These are phyloP conservation scores for Spergularia azorica DNA, from an alignment of 179 eudicot species.

Conservation along the genomic window DNA sequence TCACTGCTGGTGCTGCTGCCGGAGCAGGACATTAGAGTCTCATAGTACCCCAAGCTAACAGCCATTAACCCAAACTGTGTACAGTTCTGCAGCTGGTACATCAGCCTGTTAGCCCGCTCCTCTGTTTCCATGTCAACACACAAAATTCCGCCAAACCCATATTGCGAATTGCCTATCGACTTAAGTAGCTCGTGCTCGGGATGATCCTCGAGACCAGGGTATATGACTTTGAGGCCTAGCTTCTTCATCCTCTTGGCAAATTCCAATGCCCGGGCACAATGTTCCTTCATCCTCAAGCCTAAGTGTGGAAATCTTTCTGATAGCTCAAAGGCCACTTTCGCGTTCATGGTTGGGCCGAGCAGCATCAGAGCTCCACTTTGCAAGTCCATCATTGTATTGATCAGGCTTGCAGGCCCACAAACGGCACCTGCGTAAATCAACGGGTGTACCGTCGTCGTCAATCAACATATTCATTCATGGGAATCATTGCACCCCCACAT, in stretches of 20 bases:
- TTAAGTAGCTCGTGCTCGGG: slow-evolving; percentile 70
- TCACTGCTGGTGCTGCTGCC: slow-evolving; percentile 94
- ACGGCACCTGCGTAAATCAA: slow-evolving; percentile 60
- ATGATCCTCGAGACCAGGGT: slow-evolving; percentile 92
- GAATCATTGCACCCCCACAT: too few species aligned
- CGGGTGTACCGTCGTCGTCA: neutral
- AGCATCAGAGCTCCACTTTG: slow-evolving; percentile 86
- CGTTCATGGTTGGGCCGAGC: slow-evolving; percentile 95
- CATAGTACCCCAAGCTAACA: slow-evolving; percentile 92
- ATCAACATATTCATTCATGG: neutral
- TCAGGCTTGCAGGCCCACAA: slow-evolving; percentile 81
- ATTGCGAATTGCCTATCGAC: slow-evolving; percentile 59
- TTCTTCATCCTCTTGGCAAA: slow-evolving; percentile 77
- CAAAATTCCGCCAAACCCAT: slow-evolving; percentile 83
- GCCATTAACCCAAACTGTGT: slow-evolving; percentile 94
- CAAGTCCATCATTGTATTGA: slow-evolving; percentile 95
- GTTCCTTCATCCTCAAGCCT: slow-evolving; percentile 88
- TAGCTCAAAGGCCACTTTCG: slow-evolving; percentile 93
- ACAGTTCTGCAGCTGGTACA: slow-evolving; percentile 72
- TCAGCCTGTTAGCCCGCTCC: slow-evolving; percentile 68
- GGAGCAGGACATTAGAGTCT: slow-evolving; percentile 96
- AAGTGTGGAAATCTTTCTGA: slow-evolving; percentile 84
- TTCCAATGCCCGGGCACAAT: slow-evolving; percentile 65
- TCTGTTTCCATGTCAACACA: slow-evolving; percentile 90
- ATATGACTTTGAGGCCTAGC: slow-evolving; percentile 77